Conservation (phyloP, 306 rosid species). For the apple (Malus domestica) region ASM211411v1 NC_041792.1:10861907-10862406, state of each 20-base stretch:
- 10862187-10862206: slow-evolving; percentile 74
- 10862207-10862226: slow-evolving; percentile 91
- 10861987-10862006: slow-evolving; percentile 80
- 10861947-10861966: no score
- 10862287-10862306: background rate
- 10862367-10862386: background rate
- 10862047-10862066: slow-evolving; percentile 84
- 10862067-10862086: slow-evolving; percentile 67
- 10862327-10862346: background rate
- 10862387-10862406: background rate
- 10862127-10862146: background rate
- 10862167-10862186: slow-evolving; percentile 93
- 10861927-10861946: no score
- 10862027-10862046: slow-evolving; percentile 79
- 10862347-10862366: background rate
- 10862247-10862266: slow-evolving; percentile 46
- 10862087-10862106: slow-evolving; percentile 3
- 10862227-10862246: slow-evolving; percentile 77
- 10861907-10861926: background rate
- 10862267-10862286: background rate
- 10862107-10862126: background rate
- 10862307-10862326: background rate
- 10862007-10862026: slow-evolving; percentile 85
- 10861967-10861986: slow-evolving; percentile 33
- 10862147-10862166: slow-evolving; percentile 60